A percentile compares a stretch with the other conserved stretches of the same genome.
phyloP scores from a whole-genome alignment of 2,329 filamentous ascomycete species.

The Fusarium subtropicale region DNA sequence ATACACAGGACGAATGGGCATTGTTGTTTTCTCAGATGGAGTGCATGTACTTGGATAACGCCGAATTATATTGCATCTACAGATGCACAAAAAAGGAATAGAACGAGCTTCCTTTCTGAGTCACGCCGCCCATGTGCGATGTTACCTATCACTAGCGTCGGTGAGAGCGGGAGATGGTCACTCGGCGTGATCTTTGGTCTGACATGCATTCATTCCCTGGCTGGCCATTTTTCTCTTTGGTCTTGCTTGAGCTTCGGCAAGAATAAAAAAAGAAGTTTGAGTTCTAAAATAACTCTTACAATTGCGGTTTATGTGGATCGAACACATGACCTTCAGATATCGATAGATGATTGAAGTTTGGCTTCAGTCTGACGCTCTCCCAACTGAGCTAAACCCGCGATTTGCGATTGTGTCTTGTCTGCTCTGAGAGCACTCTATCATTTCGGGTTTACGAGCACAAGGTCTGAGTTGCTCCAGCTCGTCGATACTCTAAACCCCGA shows the following conservation, averaged over 20 bases:
- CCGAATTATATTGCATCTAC: not conserved
- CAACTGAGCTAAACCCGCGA: conserved; percentile 37
- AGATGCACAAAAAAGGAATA: not conserved
- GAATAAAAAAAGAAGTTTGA: not conserved
- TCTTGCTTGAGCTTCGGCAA: too few species aligned
- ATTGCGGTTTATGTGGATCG: conserved; percentile 35
- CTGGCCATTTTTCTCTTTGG: not conserved
- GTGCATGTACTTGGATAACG: not conserved
- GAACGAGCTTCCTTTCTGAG: not conserved
- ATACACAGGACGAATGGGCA: not conserved
- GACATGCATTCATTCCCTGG: not conserved
- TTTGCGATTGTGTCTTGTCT: not conserved
- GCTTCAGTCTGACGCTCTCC: conserved; percentile 37
- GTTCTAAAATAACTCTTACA: not conserved
- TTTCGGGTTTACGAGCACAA: fast-evolving
- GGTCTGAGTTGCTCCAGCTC: not conserved
- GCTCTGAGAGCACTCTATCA: fast-evolving
- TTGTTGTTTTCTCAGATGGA: not conserved
- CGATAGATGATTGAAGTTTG: conserved; percentile 22
- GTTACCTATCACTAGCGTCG: not conserved
- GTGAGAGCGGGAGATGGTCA: not conserved
- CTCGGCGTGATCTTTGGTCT: not conserved
- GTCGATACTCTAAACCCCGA: fast-evolving
- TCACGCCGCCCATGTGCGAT: not conserved
- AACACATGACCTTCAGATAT: conserved; percentile 37